phyloP scores from a whole-genome alignment of 495 filamentous ascomycete species.

The Neurospora hispaniola region DNA sequence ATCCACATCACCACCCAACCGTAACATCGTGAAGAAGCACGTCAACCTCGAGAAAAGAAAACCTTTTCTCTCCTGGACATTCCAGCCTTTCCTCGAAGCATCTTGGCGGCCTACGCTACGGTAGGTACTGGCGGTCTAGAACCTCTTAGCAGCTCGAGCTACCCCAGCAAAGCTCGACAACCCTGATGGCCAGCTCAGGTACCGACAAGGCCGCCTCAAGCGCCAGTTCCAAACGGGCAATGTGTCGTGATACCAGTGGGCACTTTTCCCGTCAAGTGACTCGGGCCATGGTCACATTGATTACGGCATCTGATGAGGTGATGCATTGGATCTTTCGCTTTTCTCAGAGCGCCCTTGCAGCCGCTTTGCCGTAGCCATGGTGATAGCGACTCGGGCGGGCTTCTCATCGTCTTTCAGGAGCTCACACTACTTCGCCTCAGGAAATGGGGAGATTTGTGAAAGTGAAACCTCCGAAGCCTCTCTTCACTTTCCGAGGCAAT shows the following conservation, averaged over 20 bases:
- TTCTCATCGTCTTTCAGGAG: background rate
- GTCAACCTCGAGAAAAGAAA: background rate
- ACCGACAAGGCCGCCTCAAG: background rate
- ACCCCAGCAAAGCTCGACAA: background rate
- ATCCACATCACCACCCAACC: background rate
- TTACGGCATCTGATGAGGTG: background rate
- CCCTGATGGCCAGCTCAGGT: background rate
- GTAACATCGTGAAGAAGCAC: background rate
- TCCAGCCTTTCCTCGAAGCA: background rate
- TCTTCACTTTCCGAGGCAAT: background rate
- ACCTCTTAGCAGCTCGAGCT: background rate
- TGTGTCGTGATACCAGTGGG: background rate
- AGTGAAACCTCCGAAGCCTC: background rate
- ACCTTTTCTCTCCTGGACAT: background rate
- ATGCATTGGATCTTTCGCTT: background rate
- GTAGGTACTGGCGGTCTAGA: background rate
- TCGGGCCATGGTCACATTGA: background rate
- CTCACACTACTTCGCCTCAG: background rate
- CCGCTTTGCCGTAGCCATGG: background rate
- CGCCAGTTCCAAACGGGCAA: background rate
- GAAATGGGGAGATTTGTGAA: background rate
- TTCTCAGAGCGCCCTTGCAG: background rate
- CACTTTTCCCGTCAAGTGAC: background rate
- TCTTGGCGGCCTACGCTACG: background rate
- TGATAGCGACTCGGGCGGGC: background rate